Evolutionary conservation across 2,329 filamentous ascomycete species (phyloP), one percentile per base, ranked within the genome.

Genomic region (Coniella vitis): DNA sequence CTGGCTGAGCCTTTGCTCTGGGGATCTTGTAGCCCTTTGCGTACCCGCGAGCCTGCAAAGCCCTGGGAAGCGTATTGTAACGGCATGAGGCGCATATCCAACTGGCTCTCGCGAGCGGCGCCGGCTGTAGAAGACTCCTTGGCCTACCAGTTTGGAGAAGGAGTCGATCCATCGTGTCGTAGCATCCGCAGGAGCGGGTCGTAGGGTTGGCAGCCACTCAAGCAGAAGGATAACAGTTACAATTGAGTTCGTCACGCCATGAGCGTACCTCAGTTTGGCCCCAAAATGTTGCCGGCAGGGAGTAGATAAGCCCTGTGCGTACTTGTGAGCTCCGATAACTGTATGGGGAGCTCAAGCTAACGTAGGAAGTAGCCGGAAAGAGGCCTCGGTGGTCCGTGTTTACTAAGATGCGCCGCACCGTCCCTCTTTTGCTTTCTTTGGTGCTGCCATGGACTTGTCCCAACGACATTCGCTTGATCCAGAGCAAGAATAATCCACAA

Each of bases 321-420:
- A 43, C 29, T 8, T 14, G 1, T 1, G 3, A 10, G 9, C 41
- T 40, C 5, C 14, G 51, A 53, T 53, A 47, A 41, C 38, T 42
- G 40, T 42, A 25, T 4, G 10, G 1, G 25, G 10, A 5, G 25
- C 25, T 29, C 25, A 10, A 29, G 25, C n/a, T n/a, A n/a, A n/a
- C n/a, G n/a, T n/a, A n/a, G n/a, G n/a, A 10, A 10, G 25, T 29
- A 5, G 25, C 25, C 5, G 25, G 5, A 10, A 29, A 5, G 5
- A 29, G 25, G 10, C 25, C 25, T 29, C 10, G 25, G 5, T 29
- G 25, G 25, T 5, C 25, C 25, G 25, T 16, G 20, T 22, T 21
- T 29, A 12, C 29, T 3, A 8, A 14, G 14, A 53, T 53, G 51
- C 51, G 47, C 51, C 51, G 51, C 51, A 53, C 51, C 50, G 51